Evolutionary conservation across 768 basidiomycete genomes (phyloP), one percentile per base, ranked within the genome.

Genomic region (Boletus sp.): DNA sequence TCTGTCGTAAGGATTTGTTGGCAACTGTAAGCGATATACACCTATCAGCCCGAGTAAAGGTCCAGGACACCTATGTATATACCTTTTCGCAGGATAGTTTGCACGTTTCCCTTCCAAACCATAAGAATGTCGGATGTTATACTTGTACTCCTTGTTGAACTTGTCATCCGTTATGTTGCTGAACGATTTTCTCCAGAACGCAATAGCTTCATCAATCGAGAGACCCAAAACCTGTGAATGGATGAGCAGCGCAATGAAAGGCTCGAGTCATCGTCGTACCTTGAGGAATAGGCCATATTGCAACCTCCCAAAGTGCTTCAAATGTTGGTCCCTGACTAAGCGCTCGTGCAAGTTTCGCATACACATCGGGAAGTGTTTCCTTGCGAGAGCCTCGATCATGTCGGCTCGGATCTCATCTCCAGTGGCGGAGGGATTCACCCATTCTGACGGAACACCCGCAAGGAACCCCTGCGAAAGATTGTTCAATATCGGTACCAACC

Each of bases 101-200:
- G 88, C 90, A 41, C 96, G 83, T 70, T 88, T 92, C 10, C 97
- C 97, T 68, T 98, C 97, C 48, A 97, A 74, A 35, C 97, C 97
- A 64, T 86, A 99, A 5, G 85, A 86, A 69, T 99, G 97, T 42
- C 96, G 86, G 63, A 99, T 94, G 60, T 98, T 99, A 70, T 99
- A 99, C 63, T 84, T 87, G 79, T 98, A 87, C 67, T 97, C 90
- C 68, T 98, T 99, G 77, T 95, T 96, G 74, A 98, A 99, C 69
- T 93, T 88, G 73, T 98, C 93, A 54, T 98, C 96, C 10, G 87
- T 84, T 51, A 92, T 83, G 7, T 70, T 71, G 9, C 71, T 83
- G 68, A 96, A 97, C 25, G 90, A 86, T 66, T 85, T 90, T 50
- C 92, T 78, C 97, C 97, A 99, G 72, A 97, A 99, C 10, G 80